Base-by-base conservation (phyloP, 306 rosid genomes). In the Pterocarpus macrocarpus region DNA sequence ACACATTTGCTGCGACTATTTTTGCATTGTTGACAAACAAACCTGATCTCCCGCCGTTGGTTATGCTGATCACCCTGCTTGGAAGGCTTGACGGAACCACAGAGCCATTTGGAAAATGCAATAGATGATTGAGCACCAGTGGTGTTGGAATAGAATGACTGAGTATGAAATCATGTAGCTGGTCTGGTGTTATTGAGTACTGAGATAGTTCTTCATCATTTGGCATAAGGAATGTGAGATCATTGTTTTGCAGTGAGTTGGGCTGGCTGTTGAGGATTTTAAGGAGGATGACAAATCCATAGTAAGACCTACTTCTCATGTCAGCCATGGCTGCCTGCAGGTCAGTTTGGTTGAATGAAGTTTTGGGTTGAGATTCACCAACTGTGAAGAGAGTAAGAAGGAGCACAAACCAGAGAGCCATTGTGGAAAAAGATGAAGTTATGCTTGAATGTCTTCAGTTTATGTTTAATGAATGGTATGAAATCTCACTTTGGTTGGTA, bases 201-300 rank as follows among this genome's bases (percentile, higher is more conserved):
- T 61, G 83, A 14, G 97, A 90, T 74, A 89, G 79, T 9, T 87
- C 85, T 49, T 86, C 83, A 63, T 85, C 87, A 72, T 45, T 78
- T 73, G 90, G 93, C 91, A 87, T 90, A 65, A 90, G 76, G 86
- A 88, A 87, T 34, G 92, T 86, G 56, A 89, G 52, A 70, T 86
- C 83, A 3, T 77, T 59, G 78, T 52, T 87, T 63, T 67, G 76
- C 64, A 87, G 47, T 39, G 86, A 50, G 38, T 87, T 77, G 0
- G 87, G 84, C 12, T 69, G 76, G 84, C 89, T 87, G 82, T 84
- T 79, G 69, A 81, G 69, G 74, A 85, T 84, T 74, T 85, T 86
- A 43, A 92, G 89, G 56, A 86, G 94, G 82, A 90, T 86, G 17
- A 90, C 90, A 74, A 92, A 88, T 69, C 90, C 91, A 43, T 86